phyloP scores from a whole-genome alignment of 345 rosid species.

The Arabidopsis suecica region DNA sequence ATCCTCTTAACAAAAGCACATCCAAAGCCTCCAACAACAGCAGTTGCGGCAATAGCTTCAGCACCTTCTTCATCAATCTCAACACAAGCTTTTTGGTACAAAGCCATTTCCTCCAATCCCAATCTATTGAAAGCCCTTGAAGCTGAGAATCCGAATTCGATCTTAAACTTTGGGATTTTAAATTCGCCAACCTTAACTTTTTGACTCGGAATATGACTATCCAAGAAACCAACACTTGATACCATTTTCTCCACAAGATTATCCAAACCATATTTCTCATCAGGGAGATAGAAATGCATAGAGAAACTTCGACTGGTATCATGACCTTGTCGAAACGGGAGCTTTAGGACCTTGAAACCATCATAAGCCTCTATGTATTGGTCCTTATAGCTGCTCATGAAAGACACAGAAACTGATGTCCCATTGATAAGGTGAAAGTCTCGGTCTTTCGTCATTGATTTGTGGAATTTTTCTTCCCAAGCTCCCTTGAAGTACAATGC shows the following conservation, averaged over 20 bases:
- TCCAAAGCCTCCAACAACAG: not conserved
- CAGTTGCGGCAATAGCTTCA: not conserved
- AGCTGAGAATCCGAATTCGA: conserved; percentile 29
- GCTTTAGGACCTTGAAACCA: conserved; percentile 31
- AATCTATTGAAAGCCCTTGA: not conserved
- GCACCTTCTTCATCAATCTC: conserved; percentile 14
- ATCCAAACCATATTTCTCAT: conserved; percentile 4
- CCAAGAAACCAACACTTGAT: conserved; percentile 25
- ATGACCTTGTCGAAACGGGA: conserved; percentile 2
- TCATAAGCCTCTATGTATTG: conserved; percentile 7
- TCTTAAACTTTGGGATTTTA: conserved; percentile 29
- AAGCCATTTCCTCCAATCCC: not conserved
- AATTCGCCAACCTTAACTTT: not conserved
- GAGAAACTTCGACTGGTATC: not conserved
- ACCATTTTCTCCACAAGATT: conserved; percentile 13
- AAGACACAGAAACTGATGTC: conserved; percentile 7
- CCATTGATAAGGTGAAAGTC: conserved; percentile 26
- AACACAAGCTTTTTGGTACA: conserved; percentile 20
- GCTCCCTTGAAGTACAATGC: conserved; percentile 32
- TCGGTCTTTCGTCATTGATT: not conserved
- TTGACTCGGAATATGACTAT: conserved; percentile 13
- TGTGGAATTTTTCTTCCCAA: conserved; percentile 4
- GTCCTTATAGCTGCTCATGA: not conserved
- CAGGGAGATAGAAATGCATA: conserved; percentile 23
- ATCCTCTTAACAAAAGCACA: not conserved